Conservation (phyloP, 1,284 basidiomycete species). For the Sanguinoderma infundibulare region DNA sequence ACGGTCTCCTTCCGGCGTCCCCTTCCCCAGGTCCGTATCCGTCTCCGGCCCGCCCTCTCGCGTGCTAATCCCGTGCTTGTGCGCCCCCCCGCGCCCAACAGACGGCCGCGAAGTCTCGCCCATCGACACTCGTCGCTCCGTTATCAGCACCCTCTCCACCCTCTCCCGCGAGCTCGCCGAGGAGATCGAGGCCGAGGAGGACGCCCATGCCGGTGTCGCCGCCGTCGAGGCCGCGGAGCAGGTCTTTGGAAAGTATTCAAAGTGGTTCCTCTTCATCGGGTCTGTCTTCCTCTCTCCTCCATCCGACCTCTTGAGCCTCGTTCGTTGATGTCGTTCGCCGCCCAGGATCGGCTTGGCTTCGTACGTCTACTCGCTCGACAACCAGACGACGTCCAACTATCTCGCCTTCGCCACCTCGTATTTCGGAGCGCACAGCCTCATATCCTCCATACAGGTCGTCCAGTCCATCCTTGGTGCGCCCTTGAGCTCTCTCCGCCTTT, state of each 20-base stretch:
- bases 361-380: slow-evolving; percentile 80
- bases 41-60: background rate
- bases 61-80: background rate
- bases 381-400: slow-evolving; percentile 70
- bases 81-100: background rate
- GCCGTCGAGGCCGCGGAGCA: slow-evolving; percentile 58
- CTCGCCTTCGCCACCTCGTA: slow-evolving; percentile 66
- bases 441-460: slow-evolving; percentile 70
- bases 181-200: slow-evolving; percentile 30
- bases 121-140: slow-evolving; percentile 14
- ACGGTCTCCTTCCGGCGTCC: slow-evolving; percentile 20
- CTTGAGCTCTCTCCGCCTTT: slow-evolving; percentile 43
- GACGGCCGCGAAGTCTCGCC: slow-evolving; percentile 15
- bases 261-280: slow-evolving; percentile 69
- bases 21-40: slow-evolving; percentile 15
- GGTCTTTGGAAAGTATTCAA: slow-evolving; percentile 55
- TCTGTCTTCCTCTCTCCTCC: slow-evolving; percentile 29
- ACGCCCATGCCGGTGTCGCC: slow-evolving; percentile 51
- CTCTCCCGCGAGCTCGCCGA: slow-evolving; percentile 16
- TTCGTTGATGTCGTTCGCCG: background rate
- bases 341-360: slow-evolving; percentile 67
- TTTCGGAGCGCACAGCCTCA: slow-evolving; percentile 62
- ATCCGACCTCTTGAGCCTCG: background rate
- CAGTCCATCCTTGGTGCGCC: slow-evolving; percentile 60
- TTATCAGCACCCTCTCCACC: slow-evolving; percentile 13